phyloP scores from a whole-genome alignment of 371 early-diverging fungal species.

The Haplosporangium sp. region DNA sequence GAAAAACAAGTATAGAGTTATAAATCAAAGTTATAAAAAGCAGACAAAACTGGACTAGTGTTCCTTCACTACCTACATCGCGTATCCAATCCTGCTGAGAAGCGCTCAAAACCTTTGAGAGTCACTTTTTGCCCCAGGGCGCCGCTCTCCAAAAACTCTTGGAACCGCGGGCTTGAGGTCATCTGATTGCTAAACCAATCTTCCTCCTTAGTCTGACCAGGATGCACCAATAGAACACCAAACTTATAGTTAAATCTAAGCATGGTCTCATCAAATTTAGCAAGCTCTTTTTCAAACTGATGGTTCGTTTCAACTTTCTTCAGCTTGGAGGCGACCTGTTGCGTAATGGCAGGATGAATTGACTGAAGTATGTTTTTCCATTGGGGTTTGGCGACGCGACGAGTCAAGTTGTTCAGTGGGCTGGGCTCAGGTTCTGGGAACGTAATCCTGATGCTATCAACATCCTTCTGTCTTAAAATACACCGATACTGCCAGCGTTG shows the following conservation, averaged over 20 bases:
- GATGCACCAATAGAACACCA: slow-evolving; percentile 76
- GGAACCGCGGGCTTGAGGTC: slow-evolving; percentile 67
- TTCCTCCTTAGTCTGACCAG: slow-evolving; percentile 81
- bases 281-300: slow-evolving; percentile 56
- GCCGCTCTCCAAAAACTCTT: slow-evolving; percentile 67
- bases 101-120: slow-evolving; percentile 82
- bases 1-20: not conserved
- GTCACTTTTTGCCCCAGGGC: slow-evolving; percentile 80
- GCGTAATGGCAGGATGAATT: slow-evolving; percentile 60
- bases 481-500: slow-evolving; percentile 55
- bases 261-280: slow-evolving; percentile 66
- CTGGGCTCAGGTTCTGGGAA: slow-evolving; percentile 49
- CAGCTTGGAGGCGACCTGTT: slow-evolving; percentile 64
- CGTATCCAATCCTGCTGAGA: slow-evolving; percentile 86
- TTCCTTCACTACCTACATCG: slow-evolving; percentile 63
- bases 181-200: slow-evolving; percentile 80
- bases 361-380: slow-evolving; percentile 57
- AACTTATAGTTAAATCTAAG: slow-evolving; percentile 75
- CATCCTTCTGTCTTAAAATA: slow-evolving; percentile 50
- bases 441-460: slow-evolving; percentile 40
- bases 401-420: slow-evolving; percentile 43
- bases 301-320: slow-evolving; percentile 58
- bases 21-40: not conserved
- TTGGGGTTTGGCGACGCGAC: slow-evolving; percentile 58
- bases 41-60: not conserved